A percentile compares a stretch with the other conserved stretches of the same genome.
These are phyloP conservation scores for Aurantiochytrium sp. DNA, from an alignment of 108 stramenopile species.

Conservation along the genomic window DNA sequence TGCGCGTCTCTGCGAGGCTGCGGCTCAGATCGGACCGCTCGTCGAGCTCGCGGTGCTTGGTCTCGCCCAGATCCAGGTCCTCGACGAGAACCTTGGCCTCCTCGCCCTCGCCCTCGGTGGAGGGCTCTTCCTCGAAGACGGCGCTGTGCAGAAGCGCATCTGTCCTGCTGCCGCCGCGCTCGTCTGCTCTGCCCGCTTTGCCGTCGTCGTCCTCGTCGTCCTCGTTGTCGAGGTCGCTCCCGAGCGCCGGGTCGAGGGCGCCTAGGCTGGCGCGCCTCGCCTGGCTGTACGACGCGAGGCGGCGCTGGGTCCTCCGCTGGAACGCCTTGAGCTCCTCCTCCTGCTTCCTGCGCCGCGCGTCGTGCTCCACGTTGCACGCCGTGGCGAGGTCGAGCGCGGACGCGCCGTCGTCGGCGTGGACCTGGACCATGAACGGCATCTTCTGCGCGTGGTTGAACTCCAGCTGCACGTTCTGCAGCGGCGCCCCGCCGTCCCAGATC, in stretches of 20 bases:
- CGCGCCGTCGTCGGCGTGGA: background rate
- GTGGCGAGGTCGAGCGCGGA: background rate
- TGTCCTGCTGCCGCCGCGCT: too few species aligned
- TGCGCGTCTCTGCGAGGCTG: background rate
- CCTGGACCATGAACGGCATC: conserved; percentile 1
- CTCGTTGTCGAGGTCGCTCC: too few species aligned
- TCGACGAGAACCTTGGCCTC: background rate
- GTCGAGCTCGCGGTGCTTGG: background rate
- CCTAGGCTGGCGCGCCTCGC: too few species aligned
- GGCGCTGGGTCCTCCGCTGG: background rate
- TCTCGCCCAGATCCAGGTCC: background rate
- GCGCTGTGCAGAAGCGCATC: too few species aligned
- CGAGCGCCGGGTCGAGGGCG: too few species aligned
- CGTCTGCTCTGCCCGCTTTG: too few species aligned
- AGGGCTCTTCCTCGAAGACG: too few species aligned
- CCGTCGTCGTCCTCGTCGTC: too few species aligned
- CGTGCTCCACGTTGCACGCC: background rate
- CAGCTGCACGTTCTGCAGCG: background rate
- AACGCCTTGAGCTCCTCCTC: background rate
- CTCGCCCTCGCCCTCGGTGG: too few species aligned
- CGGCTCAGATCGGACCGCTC: background rate
- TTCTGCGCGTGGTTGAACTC: conserved; percentile 6
- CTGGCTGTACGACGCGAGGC: background rate
- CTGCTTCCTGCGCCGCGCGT: background rate
- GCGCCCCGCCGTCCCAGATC: background rate